Evolutionary conservation across 352 stramenopile genomes (phyloP), one percentile per base, ranked within the genome.

Genomic region (Pythium periplocum): DNA sequence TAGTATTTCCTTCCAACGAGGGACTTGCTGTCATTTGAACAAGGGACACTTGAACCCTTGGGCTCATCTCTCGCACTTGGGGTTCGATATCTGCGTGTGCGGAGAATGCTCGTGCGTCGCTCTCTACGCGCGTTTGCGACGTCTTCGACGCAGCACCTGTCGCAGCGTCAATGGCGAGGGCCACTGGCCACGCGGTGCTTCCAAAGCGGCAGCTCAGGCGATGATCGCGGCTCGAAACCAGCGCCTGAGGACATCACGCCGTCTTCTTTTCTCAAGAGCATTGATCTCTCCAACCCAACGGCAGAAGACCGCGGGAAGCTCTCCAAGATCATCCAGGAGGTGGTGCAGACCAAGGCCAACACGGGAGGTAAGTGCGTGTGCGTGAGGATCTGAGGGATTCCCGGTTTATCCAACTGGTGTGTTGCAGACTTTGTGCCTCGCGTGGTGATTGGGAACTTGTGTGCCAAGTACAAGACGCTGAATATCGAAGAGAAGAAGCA

Each of bases 401-500:
- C 32, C 12, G 11, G 1, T 44, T 8, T 50, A 40, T 12, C 34
- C n/a, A 51, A 48, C 31, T 40, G 30, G 50, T 46, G 41, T 6
- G 17, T 4, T 55, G 11, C 61, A 92, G 83, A 93, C 54, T 91
- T 93, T 68, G 78, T 93, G 48, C 83, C 83, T 10, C 75, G 75
- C 35, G 66, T 90, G 30, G 67, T 91, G 42, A 85, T 91, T 47
- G 66, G 71, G 33, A 83, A 73, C 53, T 58, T 91, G 4, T 91
- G 80, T 53, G 63, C 48, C 44, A 78, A 79, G 61, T 93, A 85
- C 51, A 60, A 67, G 32, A 64, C 56, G 47, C 76, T 88, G 48
- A 54, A 90, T 51, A 85, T 90, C 9, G 83, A 89, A 30, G 75
- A 80, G 45, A 93, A 93, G 70, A 84, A 86, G 60, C 61, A 87